These are phyloP conservation scores for Gossypium raimondii DNA, from an alignment of 345 rosid genomes.

Conservation along the genomic window DNA sequence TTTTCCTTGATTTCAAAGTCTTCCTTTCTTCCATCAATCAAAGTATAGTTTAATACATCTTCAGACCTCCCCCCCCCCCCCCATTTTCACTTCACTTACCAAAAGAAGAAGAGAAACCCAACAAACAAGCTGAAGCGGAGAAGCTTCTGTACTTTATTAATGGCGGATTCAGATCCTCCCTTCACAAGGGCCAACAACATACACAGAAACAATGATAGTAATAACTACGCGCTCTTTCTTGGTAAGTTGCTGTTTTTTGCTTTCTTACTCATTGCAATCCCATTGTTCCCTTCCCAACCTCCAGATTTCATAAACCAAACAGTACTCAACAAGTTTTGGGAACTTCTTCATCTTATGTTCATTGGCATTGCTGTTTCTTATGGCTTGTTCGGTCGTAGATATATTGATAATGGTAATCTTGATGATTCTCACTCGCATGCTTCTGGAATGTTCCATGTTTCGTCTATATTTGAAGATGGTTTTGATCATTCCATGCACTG, in stretches of 20 bases:
- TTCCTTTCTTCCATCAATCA: conserved; percentile 46
- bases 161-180: conserved; percentile 46
- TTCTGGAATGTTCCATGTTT: conserved; percentile 42
- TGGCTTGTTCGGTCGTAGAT: conserved; percentile 75
- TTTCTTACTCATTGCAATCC: conserved; percentile 60
- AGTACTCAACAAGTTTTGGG: conserved; percentile 63
- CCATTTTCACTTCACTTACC: conserved; percentile 10
- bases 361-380: conserved; percentile 81
- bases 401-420: conserved; percentile 24
- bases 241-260: conserved; percentile 49
- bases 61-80: not conserved
- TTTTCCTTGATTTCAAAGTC: conserved; percentile 68
- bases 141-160: conserved; percentile 22
- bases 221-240: conserved; percentile 30
- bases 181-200: not conserved
- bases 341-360: conserved; percentile 50
- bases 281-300: conserved; percentile 72
- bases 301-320: conserved; percentile 59
- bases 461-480: conserved; percentile 61
- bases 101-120: not conserved
- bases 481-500: conserved; percentile 25
- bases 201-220: not conserved
- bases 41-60: not conserved
- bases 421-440: conserved; percentile 48
- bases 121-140: not conserved